phyloP scores from a whole-genome alignment of 768 basidiomycete genomes.

The Dentipellis sp. region DNA sequence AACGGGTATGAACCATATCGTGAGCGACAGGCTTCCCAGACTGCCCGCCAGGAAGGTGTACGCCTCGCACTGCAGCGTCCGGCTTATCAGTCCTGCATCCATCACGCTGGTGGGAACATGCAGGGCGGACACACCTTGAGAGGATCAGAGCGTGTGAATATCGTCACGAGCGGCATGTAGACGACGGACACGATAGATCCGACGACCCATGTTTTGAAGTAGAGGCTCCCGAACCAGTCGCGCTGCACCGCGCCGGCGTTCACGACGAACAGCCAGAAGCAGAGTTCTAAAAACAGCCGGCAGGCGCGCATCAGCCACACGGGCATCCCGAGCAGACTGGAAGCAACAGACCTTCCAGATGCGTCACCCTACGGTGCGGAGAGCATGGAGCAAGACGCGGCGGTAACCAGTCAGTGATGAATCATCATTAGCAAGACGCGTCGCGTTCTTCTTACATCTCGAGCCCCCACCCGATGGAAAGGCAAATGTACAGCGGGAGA shows the following conservation, averaged over 20 bases:
- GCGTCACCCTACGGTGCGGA: slow-evolving; percentile 47
- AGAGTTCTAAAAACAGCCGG: slow-evolving; percentile 45
- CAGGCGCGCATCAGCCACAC: background rate
- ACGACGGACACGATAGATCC: slow-evolving; percentile 53
- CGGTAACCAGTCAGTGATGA: no score
- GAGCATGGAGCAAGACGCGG: no score
- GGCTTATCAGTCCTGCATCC: background rate
- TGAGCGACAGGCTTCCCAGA: slow-evolving; percentile 58
- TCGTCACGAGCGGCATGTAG: slow-evolving; percentile 65
- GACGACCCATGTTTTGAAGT: slow-evolving; percentile 65
- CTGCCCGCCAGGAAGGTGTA: slow-evolving; percentile 63
- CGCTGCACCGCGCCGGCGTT: slow-evolving; percentile 52
- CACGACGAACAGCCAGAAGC: slow-evolving; percentile 82
- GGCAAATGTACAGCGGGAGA: slow-evolving; percentile 55
- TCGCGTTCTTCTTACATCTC: slow-evolving; percentile 54
- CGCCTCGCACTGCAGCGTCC: slow-evolving; percentile 48
- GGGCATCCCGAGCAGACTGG: background rate
- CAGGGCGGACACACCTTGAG: slow-evolving; percentile 35
- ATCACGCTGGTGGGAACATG: background rate
- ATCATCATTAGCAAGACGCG: no score
- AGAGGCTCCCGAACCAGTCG: slow-evolving; percentile 69
- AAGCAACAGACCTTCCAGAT: slow-evolving; percentile 56
- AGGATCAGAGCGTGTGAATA: slow-evolving; percentile 49
- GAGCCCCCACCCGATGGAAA: slow-evolving; percentile 60
- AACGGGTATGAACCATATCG: slow-evolving; percentile 66